Evolutionary conservation across 192 early-diverging fungal genomes (phyloP), one percentile per base, ranked within the genome.

Genomic region (Coemansia sp.): DNA sequence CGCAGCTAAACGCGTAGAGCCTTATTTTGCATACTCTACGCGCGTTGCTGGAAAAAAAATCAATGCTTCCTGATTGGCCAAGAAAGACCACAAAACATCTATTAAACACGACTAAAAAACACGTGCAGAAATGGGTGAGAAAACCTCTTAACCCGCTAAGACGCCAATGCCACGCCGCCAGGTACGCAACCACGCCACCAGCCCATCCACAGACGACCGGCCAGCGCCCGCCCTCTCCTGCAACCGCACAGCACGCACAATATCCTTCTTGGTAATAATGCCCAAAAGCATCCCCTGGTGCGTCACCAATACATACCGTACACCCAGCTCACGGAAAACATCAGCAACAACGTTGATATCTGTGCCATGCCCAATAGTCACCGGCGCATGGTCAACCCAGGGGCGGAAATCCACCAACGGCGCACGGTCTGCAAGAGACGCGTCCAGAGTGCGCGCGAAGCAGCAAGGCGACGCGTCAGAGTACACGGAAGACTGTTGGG

Each of bases 261-360:
- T 77, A 52, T 87, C 86, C 69, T 89, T 89, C 47, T 89, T 89
- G 2, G 87, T 89, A 53, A 89, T 85, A 24, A 89, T 65, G 14
- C 87, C 87, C 2, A 84, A 64, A 22, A 89, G 59, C 30, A 72
- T 60, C 5, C 81, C 86, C 46, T 84, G 77, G 56, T 85, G 80
- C 1, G 83, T 80, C 19, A 84, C 77, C 17, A 88, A 44, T 11
- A 83, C 71, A 52, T 88, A 86, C 6, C 85, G 80, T 19, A 88
- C 67, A 19, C 86, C 86, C 71, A 89, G 69, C 68, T 87, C 84
- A 37, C 78, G 61, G 58, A 87, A 89, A 18, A 81, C 73, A 47
- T 88, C 88, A 17, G 87, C 81, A 11, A 87, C 83, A 22, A 83
- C 62, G 50, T 85, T 84, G 64, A 90, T 78, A 25, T 86, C 84